phyloP scores from a whole-genome alignment of 2,329 filamentous ascomycete genomes.

The Graphilbum ipis-grandicollis region DNA sequence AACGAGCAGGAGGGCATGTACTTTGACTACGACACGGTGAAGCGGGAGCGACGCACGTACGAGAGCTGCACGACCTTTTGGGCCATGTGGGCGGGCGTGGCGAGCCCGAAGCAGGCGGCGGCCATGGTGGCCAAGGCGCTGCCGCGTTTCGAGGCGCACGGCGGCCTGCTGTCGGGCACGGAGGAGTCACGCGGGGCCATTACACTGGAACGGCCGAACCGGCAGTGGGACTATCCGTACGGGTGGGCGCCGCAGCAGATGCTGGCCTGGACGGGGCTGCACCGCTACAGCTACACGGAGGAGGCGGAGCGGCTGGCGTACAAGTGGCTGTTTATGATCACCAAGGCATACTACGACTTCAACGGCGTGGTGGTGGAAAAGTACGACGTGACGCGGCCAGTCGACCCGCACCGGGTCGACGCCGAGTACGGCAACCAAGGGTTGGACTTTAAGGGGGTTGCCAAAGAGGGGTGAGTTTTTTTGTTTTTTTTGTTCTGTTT shows the following conservation, averaged over 20 bases:
- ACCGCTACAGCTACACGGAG: constrained; percentile 80
- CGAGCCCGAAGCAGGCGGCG: constrained; percentile 72
- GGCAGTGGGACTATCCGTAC: constrained; percentile 97
- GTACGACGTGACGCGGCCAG: constrained; percentile 83
- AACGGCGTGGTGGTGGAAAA: constrained; percentile 98
- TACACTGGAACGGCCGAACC: constrained; percentile 69
- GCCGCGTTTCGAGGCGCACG: constrained; percentile 73
- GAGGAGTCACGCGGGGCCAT: constrained; percentile 72
- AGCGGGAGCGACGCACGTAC: constrained; percentile 64
- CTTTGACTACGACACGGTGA: constrained; percentile 88
- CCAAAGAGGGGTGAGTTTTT: constrained; percentile 73
- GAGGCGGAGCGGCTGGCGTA: constrained; percentile 84
- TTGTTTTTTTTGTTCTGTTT: no score
- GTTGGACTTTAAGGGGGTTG: constrained; percentile 84
- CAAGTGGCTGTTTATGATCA: constrained; percentile 97
- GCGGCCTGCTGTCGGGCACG: constrained; percentile 78
- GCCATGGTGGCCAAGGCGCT: constrained; percentile 65
- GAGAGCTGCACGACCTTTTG: constrained; percentile 91
- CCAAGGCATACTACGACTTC: constrained; percentile 94
- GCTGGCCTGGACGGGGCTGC: constrained; percentile 83
- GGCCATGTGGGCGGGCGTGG: constrained; percentile 89
- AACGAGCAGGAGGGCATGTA: constrained; percentile 86
- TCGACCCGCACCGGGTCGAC: constrained; percentile 85
- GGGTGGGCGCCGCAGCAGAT: constrained; percentile 99
- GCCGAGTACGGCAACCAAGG: constrained; percentile 98